Evolutionary conservation across 1,284 basidiomycete genomes (phyloP).

Genomic region (Trichosporon ovoides): DNA sequence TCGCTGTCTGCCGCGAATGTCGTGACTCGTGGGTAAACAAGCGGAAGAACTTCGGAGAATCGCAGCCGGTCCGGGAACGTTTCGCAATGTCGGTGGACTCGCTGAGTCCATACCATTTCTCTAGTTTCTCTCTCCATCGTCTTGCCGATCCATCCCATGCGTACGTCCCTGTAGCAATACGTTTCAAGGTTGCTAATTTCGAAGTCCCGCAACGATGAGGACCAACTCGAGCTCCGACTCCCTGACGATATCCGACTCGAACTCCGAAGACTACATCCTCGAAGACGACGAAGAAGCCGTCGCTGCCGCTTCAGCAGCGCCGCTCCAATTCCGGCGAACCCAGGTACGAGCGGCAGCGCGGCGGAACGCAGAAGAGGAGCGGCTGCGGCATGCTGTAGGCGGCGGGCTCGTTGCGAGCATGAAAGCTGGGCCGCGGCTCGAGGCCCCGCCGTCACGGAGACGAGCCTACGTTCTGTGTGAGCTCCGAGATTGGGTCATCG

Average conservation of each 20-base stretch:
- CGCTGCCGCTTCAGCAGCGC: background rate
- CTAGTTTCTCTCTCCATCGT: too few relatives aligned
- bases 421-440: slow-evolving; percentile 24
- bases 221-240: background rate
- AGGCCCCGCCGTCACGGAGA: background rate
- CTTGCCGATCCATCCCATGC: background rate
- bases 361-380: background rate
- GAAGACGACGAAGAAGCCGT: too few relatives aligned
- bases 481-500: too few relatives aligned
- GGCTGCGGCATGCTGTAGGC: slow-evolving; percentile 21
- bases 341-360: background rate
- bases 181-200: background rate
- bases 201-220: background rate
- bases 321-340: background rate
- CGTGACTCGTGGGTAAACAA: too few relatives aligned
- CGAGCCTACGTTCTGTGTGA: slow-evolving; percentile 12
- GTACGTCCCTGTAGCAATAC: background rate
- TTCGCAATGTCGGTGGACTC: too few relatives aligned
- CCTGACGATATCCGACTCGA: background rate
- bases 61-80: too few relatives aligned
- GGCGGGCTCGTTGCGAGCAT: slow-evolving; percentile 33
- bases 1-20: too few relatives aligned
- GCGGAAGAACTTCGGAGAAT: too few relatives aligned
- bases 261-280: background rate
- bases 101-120: too few relatives aligned